Conservation (phyloP, 257 asterid species). For the Oldenlandia corymbosa region DNA sequence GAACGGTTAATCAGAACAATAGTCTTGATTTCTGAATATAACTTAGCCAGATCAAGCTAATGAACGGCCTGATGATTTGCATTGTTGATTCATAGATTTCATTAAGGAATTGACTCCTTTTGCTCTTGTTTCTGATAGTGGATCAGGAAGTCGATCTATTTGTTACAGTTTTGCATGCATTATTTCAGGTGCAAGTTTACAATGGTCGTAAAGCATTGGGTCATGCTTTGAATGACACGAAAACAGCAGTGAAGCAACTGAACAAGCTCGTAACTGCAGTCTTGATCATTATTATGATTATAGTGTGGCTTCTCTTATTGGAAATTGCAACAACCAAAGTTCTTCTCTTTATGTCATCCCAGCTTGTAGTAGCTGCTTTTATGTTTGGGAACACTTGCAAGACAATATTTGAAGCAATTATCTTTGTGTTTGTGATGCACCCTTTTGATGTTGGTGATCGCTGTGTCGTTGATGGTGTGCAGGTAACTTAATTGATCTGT, state of each 20-base stretch:
- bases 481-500: slow-evolving; percentile 35
- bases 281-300: slow-evolving; percentile 36
- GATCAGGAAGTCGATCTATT: too few relatives aligned
- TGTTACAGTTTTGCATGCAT: too few relatives aligned
- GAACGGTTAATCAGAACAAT: too few relatives aligned
- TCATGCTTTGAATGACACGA: slow-evolving; percentile 71
- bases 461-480: slow-evolving; percentile 65
- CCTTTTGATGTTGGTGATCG: slow-evolving; percentile 92
- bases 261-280: slow-evolving; percentile 49
- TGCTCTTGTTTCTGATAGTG: too few relatives aligned
- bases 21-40: too few relatives aligned
- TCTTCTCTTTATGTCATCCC: slow-evolving; percentile 63
- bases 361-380: slow-evolving; percentile 65
- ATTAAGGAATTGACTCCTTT: too few relatives aligned
- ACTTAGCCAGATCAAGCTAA: too few relatives aligned
- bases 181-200: slow-evolving; percentile 73
- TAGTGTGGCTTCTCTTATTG: slow-evolving; percentile 68
- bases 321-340: slow-evolving; percentile 75
- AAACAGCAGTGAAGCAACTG: slow-evolving; percentile 71
- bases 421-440: slow-evolving; percentile 78
- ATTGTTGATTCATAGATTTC: too few relatives aligned
- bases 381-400: slow-evolving; percentile 90
- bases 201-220: slow-evolving; percentile 75
- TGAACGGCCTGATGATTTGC: too few relatives aligned
- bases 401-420: slow-evolving; percentile 67